These are phyloP conservation scores for Fusarium acutatum DNA, from an alignment of 2,329 filamentous ascomycete genomes.

Conservation along the genomic window DNA sequence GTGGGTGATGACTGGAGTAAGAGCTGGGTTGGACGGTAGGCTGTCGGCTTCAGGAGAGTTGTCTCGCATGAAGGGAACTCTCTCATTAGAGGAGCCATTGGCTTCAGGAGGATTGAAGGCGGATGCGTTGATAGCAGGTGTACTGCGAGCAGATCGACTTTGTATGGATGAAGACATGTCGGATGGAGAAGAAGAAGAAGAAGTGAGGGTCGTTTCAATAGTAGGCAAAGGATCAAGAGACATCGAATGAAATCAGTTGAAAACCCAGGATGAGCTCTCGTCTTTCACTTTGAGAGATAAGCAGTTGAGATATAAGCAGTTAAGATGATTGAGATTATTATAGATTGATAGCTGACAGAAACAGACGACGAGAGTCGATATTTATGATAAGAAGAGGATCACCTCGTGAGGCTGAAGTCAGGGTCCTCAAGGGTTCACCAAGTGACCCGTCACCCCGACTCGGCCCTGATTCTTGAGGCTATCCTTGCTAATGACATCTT, in stretches of 20 bases:
- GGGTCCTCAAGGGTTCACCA: constrained; percentile 1
- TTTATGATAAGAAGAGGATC: constrained; percentile 22
- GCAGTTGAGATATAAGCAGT: neutral
- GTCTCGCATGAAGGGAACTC: constrained; percentile 16
- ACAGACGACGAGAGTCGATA: constrained; percentile 23
- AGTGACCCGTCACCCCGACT: constrained; percentile 18
- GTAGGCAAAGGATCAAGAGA: constrained; percentile 24
- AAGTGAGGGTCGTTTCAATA: constrained; percentile 26
- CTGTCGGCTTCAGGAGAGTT: constrained; percentile 9
- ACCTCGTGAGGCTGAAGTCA: constrained; percentile 8
- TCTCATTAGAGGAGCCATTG: constrained; percentile 17
- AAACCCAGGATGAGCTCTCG: neutral
- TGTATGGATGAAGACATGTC: constrained; percentile 34
- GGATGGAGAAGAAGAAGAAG: constrained; percentile 7
- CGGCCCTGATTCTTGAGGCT: constrained; percentile 28
- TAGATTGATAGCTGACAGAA: neutral
- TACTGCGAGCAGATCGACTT: constrained; percentile 38
- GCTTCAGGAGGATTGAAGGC: constrained; percentile 34
- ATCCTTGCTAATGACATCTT: constrained; percentile 41
- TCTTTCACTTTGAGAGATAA: constrained; percentile 2
- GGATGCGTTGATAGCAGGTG: constrained; percentile 28
- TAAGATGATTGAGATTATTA: neutral
- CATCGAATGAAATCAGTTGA: constrained; percentile 11
- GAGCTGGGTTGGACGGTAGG: constrained; percentile 8
- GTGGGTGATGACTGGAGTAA: constrained; percentile 17